Conservation (phyloP, 495 filamentous ascomycete genomes). For the Aspergillus carlsbadensis region DNA sequence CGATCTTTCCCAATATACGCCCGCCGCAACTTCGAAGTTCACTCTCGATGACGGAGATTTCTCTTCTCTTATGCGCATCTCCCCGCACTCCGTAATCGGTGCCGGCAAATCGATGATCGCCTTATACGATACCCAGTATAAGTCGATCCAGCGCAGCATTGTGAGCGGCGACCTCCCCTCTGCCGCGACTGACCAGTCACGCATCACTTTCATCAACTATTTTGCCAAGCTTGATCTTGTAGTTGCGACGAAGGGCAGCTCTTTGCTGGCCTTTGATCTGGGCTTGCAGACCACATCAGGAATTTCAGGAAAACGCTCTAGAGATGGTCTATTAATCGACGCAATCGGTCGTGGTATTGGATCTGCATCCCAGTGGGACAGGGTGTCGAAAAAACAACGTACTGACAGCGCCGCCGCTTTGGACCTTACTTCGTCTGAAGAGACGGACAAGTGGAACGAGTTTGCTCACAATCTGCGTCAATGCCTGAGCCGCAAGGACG, state of each 20-base stretch:
- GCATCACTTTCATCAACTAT: constrained; percentile 52
- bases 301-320: constrained; percentile 57
- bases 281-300: constrained; percentile 48
- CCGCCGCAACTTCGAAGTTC: constrained; percentile 41
- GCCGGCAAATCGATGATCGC: constrained; percentile 46
- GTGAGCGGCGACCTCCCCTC: constrained; percentile 45
- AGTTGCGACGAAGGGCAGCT: constrained; percentile 55
- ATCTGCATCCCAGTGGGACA: constrained; percentile 34
- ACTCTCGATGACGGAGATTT: constrained; percentile 39
- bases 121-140: constrained; percentile 66
- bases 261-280: constrained; percentile 61
- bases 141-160: constrained; percentile 58
- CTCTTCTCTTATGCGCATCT: constrained; percentile 47
- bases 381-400: constrained; percentile 35
- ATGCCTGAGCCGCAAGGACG: constrained; percentile 26
- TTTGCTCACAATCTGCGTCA: constrained; percentile 30
- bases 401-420: constrained; percentile 30
- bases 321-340: constrained; percentile 67
- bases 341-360: constrained; percentile 61
- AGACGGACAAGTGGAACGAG: constrained; percentile 37
- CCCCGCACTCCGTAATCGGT: constrained; percentile 45
- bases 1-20: constrained; percentile 47
- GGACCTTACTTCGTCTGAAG: constrained; percentile 33
- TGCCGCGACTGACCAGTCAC: constrained; percentile 13
- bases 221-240: constrained; percentile 63